These are phyloP conservation scores for Immersiella caudata DNA, from an alignment of 495 filamentous ascomycete species.

Conservation along the genomic window DNA sequence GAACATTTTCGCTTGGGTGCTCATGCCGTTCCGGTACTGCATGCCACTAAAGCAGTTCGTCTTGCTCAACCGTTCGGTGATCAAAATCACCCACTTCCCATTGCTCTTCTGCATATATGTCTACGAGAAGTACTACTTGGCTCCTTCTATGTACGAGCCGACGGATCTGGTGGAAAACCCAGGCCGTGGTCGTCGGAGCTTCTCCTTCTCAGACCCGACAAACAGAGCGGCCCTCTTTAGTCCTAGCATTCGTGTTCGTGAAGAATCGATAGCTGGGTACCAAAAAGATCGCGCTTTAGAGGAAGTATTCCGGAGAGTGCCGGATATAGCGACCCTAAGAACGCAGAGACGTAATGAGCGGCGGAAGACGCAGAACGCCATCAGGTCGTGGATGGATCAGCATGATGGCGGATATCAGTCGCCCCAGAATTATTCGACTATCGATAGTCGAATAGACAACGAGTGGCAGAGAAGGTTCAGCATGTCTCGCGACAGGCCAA, in stretches of 20 bases:
- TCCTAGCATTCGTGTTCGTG: constrained; percentile 68
- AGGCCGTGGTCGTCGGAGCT: constrained; percentile 41
- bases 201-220: constrained; percentile 58
- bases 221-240: constrained; percentile 63
- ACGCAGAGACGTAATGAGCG: constrained; percentile 59
- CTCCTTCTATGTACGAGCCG: constrained; percentile 68
- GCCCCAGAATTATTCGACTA: constrained; percentile 54
- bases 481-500: constrained; percentile 46
- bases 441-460: constrained; percentile 44
- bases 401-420: constrained; percentile 64
- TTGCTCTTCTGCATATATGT: constrained; percentile 80
- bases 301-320: constrained; percentile 75
- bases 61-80: constrained; percentile 77
- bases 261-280: constrained; percentile 80
- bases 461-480: constrained; percentile 47
- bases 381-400: constrained; percentile 84
- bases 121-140: constrained; percentile 80
- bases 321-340: constrained; percentile 45
- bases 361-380: constrained; percentile 71
- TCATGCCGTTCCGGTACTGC: constrained; percentile 76
- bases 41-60: constrained; percentile 81
- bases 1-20: constrained; percentile 84
- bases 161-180: constrained; percentile 67
- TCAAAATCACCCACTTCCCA: constrained; percentile 88
- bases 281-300: constrained; percentile 91